These are phyloP conservation scores for Phytophthora quininea DNA, from an alignment of 352 stramenopile genomes.

Conservation along the genomic window DNA sequence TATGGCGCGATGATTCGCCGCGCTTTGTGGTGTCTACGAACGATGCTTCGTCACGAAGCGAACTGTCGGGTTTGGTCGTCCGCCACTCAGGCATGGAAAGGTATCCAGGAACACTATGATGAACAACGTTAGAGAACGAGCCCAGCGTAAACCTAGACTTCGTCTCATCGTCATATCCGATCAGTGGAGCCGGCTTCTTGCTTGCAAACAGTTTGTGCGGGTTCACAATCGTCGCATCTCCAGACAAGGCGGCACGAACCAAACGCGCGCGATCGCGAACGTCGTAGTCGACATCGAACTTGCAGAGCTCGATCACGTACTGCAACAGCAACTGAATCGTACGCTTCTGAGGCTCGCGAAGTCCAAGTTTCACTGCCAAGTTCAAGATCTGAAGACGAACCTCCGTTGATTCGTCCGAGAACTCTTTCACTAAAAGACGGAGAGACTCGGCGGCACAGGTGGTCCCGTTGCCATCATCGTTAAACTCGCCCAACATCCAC, in stretches of 20 bases:
- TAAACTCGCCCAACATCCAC: slow-evolving; percentile 94
- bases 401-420: slow-evolving; percentile 88
- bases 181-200: slow-evolving; percentile 81
- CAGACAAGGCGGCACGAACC: slow-evolving; percentile 73
- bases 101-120: slow-evolving; percentile 88
- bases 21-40: slow-evolving; percentile 45
- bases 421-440: slow-evolving; percentile 86
- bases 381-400: slow-evolving; percentile 92
- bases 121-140: slow-evolving; percentile 87
- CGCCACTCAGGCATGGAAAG: slow-evolving; percentile 77
- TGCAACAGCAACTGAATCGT: slow-evolving; percentile 84
- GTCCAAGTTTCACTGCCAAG: slow-evolving; percentile 91
- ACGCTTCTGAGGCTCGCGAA: slow-evolving; percentile 67
- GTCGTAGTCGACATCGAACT: slow-evolving; percentile 94
- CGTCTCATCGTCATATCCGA: slow-evolving; percentile 74
- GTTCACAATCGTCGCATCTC: slow-evolving; percentile 62
- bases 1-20: slow-evolving; percentile 16
- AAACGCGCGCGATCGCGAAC: slow-evolving; percentile 91
- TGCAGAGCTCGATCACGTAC: slow-evolving; percentile 93
- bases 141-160: slow-evolving; percentile 86
- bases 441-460: slow-evolving; percentile 85
- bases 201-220: slow-evolving; percentile 78
- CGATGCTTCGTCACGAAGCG: slow-evolving; percentile 75
- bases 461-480: slow-evolving; percentile 64
- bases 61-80: slow-evolving; percentile 62